phyloP scores from a whole-genome alignment of 768 basidiomycete species.

The Amanita pseudoporphyria region DNA sequence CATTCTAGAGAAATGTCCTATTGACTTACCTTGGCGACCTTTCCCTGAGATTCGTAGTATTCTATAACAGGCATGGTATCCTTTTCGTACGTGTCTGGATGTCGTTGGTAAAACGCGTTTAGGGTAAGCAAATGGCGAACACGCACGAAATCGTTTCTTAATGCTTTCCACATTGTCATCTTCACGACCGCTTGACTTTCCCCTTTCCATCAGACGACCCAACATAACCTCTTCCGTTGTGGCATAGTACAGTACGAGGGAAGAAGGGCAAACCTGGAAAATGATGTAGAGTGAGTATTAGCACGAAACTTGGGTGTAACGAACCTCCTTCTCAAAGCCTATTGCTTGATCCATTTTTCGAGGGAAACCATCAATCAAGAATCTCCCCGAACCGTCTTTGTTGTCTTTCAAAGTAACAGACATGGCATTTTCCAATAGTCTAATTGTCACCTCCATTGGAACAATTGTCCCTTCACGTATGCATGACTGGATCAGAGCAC shows the following conservation, averaged over 20 bases:
- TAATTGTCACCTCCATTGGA: slow-evolving; percentile 94
- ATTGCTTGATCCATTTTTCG: slow-evolving; percentile 97
- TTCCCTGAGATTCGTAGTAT: slow-evolving; percentile 55
- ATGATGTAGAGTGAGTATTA: background rate
- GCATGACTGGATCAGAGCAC: slow-evolving; percentile 75
- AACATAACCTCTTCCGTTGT: slow-evolving; percentile 88
- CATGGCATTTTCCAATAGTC: slow-evolving; percentile 94
- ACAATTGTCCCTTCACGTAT: slow-evolving; percentile 92
- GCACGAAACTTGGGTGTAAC: slow-evolving; percentile 13
- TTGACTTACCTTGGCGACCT: slow-evolving; percentile 67
- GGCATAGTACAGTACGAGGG: slow-evolving; percentile 75
- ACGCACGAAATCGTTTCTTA: slow-evolving; percentile 90
- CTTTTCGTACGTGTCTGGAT: slow-evolving; percentile 79
- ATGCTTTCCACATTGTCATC: slow-evolving; percentile 95
- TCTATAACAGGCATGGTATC: slow-evolving; percentile 93
- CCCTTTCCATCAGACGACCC: slow-evolving; percentile 75
- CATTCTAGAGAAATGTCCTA: background rate
- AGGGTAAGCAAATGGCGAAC: background rate
- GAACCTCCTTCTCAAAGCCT: slow-evolving; percentile 79
- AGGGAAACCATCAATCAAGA: slow-evolving; percentile 96
- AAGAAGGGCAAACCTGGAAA: slow-evolving; percentile 67
- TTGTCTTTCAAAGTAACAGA: slow-evolving; percentile 38
- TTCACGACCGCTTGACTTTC: slow-evolving; percentile 89
- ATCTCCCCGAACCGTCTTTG: slow-evolving; percentile 61
- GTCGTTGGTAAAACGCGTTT: slow-evolving; percentile 1